Percentiles rank a stretch among this genome's conserved stretches.
These are phyloP conservation scores for Phaeotremella skinneri DNA, from an alignment of 768 basidiomycete species.

Conservation along the genomic window DNA sequence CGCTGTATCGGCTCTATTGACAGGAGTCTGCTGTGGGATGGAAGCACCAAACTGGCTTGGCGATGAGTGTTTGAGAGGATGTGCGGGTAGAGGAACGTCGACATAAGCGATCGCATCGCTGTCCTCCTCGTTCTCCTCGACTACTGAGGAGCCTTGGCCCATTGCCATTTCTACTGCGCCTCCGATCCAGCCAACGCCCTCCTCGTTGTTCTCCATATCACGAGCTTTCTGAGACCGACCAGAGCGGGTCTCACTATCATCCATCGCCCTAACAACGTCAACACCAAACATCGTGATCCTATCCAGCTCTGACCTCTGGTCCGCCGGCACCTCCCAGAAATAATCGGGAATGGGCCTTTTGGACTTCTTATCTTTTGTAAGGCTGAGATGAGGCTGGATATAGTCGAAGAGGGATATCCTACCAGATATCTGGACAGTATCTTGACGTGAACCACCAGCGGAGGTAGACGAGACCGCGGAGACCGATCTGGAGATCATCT, in stretches of 20 bases:
- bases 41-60: not conserved
- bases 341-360: constrained; percentile 33
- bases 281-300: constrained; percentile 33
- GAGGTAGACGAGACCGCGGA: not conserved
- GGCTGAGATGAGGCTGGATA: constrained; percentile 23
- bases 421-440: not conserved
- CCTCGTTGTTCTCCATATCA: too few relatives aligned
- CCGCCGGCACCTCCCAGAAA: constrained; percentile 30
- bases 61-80: not conserved
- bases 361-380: constrained; percentile 10
- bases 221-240: not conserved
- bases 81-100: not conserved
- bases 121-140: not conserved
- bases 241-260: not conserved
- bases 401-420: not conserved
- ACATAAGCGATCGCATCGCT: not conserved
- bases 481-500: constrained; percentile 4
- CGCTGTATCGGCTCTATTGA: too few relatives aligned
- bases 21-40: not conserved
- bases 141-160: too few relatives aligned
- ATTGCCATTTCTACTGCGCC: not conserved
- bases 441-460: not conserved
- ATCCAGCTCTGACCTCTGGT: constrained; percentile 15
- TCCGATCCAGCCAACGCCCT: too few relatives aligned
- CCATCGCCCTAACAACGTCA: constrained; percentile 11